Conservation (phyloP, 73 alveolate species). For the Paramecium tetraurelia region DNA sequence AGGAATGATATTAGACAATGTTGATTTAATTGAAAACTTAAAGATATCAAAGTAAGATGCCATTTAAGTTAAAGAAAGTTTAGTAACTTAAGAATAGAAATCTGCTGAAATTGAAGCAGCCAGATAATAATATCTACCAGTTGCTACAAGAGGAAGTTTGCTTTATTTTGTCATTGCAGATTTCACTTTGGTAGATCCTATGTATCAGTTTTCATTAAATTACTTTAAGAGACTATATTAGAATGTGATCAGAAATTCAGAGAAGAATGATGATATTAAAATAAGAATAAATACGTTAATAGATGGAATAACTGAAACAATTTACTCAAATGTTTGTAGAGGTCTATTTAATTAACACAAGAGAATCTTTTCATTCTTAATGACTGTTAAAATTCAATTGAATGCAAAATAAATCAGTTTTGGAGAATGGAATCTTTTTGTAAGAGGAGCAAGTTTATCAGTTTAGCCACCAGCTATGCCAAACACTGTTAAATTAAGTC, state of each 20-base stretch:
- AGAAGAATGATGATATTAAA: conserved; percentile 71
- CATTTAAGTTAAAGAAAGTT: conserved; percentile 77
- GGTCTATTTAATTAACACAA: conserved; percentile 96
- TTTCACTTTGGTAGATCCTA: conserved; percentile 92
- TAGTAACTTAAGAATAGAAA: conserved; percentile 84
- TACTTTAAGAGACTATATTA: conserved; percentile 86
- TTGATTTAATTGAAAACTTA: conserved; percentile 81
- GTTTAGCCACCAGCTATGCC: conserved; percentile 82
- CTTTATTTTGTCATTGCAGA: conserved; percentile 94
- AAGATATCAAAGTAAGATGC: conserved; percentile 86
- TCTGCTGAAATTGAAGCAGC: conserved; percentile 89
- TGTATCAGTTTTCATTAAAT: conserved; percentile 96
- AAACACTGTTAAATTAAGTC: conserved; percentile 71
- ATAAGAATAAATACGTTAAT: conserved; percentile 82
- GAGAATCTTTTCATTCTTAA: conserved; percentile 87
- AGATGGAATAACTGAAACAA: conserved; percentile 83
- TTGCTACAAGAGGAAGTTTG: conserved; percentile 93
- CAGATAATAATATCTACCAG: conserved; percentile 82
- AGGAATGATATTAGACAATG: conserved; percentile 92
- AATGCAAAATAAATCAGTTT: conserved; percentile 72
- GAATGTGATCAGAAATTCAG: conserved; percentile 79
- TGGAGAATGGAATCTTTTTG: conserved; percentile 89
- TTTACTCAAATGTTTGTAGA: conserved; percentile 93
- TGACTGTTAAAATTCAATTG: conserved; percentile 79
- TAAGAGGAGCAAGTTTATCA: conserved; percentile 84